Conservation (phyloP, 495 filamentous ascomycete genomes). For the Filosporella fistucella region DNA sequence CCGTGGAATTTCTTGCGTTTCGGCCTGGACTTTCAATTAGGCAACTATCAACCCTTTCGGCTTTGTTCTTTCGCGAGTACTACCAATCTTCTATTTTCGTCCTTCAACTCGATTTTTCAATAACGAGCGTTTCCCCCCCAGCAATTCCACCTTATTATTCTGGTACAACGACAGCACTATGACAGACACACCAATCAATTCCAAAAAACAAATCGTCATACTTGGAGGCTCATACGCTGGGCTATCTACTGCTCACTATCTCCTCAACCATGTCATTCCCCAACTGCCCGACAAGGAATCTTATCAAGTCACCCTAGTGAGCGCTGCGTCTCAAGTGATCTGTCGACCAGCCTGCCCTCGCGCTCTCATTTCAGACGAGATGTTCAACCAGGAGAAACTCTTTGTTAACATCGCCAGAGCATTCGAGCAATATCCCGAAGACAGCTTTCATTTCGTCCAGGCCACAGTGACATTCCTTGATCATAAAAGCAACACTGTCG, state of each 20-base stretch:
- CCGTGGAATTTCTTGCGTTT: too few relatives aligned
- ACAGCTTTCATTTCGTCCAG: conserved; percentile 49
- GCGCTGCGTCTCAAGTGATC: conserved; percentile 35
- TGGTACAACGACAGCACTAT: too few relatives aligned
- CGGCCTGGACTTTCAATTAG: too few relatives aligned
- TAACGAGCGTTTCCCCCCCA: too few relatives aligned
- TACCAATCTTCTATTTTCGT: too few relatives aligned
- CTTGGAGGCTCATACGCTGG: conserved; percentile 50
- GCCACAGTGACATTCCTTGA: conserved; percentile 48
- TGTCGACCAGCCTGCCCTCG: conserved; percentile 43
- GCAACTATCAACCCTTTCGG: too few relatives aligned
- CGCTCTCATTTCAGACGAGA: conserved; percentile 38
- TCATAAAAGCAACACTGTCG: conserved; percentile 30
- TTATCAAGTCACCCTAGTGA: conserved; percentile 37
- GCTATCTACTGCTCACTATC: conserved; percentile 43
- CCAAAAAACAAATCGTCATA: conserved; percentile 40
- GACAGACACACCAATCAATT: too few relatives aligned
- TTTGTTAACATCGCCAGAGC: conserved; percentile 35
- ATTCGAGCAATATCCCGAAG: conserved; percentile 38
- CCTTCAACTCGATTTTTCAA: too few relatives aligned
- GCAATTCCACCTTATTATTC: too few relatives aligned
- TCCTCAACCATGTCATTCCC: conserved; percentile 48
- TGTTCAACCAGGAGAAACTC: conserved; percentile 42
- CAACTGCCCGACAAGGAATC: conserved; percentile 25
- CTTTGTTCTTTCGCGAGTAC: too few relatives aligned